Evolutionary conservation across 2,329 filamentous ascomycete genomes (phyloP), one percentile per base, ranked within the genome.

Genomic region (Penicillium frequentans): DNA sequence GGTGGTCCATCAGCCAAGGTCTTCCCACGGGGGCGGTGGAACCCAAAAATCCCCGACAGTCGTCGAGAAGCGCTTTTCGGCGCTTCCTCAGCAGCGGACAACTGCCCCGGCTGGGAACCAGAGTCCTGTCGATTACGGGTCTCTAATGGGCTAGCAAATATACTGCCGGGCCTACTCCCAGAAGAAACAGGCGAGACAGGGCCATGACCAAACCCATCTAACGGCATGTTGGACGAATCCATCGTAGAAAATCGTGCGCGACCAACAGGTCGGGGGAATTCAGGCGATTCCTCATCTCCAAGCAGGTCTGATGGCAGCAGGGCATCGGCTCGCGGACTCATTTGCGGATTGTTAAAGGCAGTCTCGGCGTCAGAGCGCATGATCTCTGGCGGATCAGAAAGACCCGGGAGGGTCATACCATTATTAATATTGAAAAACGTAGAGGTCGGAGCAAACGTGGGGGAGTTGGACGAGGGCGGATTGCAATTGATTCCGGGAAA

Each of bases 391-490:
- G 75, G 73, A 44, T 78, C 75, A 6, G 72, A 67, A 21, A 77
- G 72, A 56, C 72, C 68, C 6, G 78, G 73, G n/a, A 85, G 67
- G 4, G 83, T 81, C 82, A 86, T 86, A 56, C 85, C 85, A 62
- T 87, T 87, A 49, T 82, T 82, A 45, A 84, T 80, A 60, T 86
- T 87, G 73, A 87, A 85, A 62, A 86, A 86, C 0, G 83, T 78
- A 5, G 81, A 73, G 21, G 75, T 72, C 13, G 78, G 74, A 1
- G 78, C 70, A 56, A 84, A 84, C 0, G 80, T 78, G 7, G 84
- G 82, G 3, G 84, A 83, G 23, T 78, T 78, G 49, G 75, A 81
- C 3, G 79, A 71, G 3, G 80, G 74, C 55, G 75, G 77, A 60
- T 79, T 81, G 68, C 82, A 82, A 23, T 73, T 78, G 33, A 79